Conservation (phyloP, 179 eudicot genomes). For the Heliamphora pulchella region DNA sequence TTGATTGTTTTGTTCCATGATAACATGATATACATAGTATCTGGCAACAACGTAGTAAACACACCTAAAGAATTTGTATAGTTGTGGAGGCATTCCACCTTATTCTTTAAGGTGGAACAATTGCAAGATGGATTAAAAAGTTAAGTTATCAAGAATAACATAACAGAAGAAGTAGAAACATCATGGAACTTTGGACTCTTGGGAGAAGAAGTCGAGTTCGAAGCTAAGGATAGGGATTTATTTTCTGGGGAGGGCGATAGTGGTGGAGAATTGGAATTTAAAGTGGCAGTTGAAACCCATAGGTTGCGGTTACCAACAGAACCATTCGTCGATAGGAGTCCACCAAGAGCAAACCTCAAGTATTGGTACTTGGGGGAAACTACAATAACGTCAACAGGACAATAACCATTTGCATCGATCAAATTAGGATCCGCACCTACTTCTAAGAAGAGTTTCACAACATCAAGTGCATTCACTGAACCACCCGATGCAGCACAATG, state of each 20-base stretch:
- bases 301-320: conserved; percentile 25
- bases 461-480: conserved; percentile 37
- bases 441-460: conserved; percentile 40
- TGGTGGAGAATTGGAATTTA: conserved; percentile 37
- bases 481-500: conserved; percentile 73
- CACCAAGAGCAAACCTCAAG: conserved; percentile 35
- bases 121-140: too few relatives aligned
- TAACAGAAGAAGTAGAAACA: conserved; percentile 18
- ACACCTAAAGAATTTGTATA: too few relatives aligned
- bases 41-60: too few relatives aligned
- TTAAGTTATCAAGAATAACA: too few relatives aligned
- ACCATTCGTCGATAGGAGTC: conserved; percentile 33
- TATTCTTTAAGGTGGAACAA: too few relatives aligned
- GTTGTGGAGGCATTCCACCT: too few relatives aligned
- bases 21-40: too few relatives aligned
- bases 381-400: conserved; percentile 45
- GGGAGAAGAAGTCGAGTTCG: conserved; percentile 40
- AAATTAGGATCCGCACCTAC: conserved; percentile 53
- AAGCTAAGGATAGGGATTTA: conserved; percentile 37
- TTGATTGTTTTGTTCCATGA: too few relatives aligned
- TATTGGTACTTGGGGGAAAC: conserved; percentile 35
- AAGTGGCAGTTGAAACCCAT: conserved; percentile 23
- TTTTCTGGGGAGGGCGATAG: conserved; percentile 38
- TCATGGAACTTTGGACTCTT: conserved; percentile 32
- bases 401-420: conserved; percentile 43